Evolutionary conservation across 2,329 filamentous ascomycete species (phyloP), one percentile per base, ranked within the genome.

Genomic region (Fusarium tanahbumbuense): DNA sequence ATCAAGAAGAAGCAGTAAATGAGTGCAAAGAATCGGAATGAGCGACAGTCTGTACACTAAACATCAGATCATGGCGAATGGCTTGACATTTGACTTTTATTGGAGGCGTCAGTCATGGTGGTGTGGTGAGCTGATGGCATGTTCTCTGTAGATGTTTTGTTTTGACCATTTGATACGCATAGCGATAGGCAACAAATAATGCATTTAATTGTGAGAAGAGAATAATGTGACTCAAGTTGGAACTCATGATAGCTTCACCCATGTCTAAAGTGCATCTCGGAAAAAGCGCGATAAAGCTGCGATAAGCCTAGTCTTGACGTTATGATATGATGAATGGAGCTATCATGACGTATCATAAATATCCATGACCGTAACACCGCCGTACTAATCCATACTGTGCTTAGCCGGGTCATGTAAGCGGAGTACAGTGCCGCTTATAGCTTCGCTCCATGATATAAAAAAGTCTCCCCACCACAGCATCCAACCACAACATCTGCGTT

Each of bases 401-500:
- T 22, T 12, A 4, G 8, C 13, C 0, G 9, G 3, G 3, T 13
- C 8, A 9, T 6, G 10, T 7, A 25, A 8, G 30, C 2, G 6
- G 5, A 15, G 9, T 15, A 48, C 55, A 70, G 57, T 68, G 50
- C 28, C n/a, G 3, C 32, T 8, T 30, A 4, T 47, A 55, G 52
- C 45, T 52, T n/a, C 34, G n/a, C 46, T 40, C 30, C 44, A 22
- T 47, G 15, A 46, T 47, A 46, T 27, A 40, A 48, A 58, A 57
- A 47, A 27, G 30, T 60, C 62, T 60, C 73, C 73, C 74, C 73
- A 76, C 74, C 63, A 58, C 50, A 22, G 50, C 67, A 60, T 73
- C 76, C 74, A 77, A 77, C 76, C 73, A 76, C 66, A 44, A 54
- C 67, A n/a, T 64, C 52, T 66, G 64, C 67, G 76, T 77, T 77